Base-by-base conservation (phyloP, 2,329 filamentous ascomycete genomes). In the Teratosphaeria destructans region DNA sequence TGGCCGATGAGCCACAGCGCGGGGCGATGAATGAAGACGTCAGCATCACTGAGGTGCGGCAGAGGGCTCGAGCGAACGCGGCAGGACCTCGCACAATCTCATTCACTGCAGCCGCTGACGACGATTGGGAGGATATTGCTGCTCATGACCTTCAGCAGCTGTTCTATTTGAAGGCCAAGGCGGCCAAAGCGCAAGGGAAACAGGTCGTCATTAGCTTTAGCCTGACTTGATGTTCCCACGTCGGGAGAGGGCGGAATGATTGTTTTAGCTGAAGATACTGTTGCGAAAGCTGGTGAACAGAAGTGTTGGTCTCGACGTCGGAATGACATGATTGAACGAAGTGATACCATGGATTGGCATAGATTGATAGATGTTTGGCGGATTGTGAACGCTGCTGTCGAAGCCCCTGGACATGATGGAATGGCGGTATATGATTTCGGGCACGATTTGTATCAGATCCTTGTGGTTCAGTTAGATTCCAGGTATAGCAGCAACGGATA, bases 41-140 rank as follows among this genome's bases (percentile, higher is more conserved):
- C 43, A 23, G 43, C 16, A 49, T 49, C 43, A 49, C n/a, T 6
- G 43, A 49, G n/a, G 43, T 49, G 43, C 16, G n/a, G 43, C 43
- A 49, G 43, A 49, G 19, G n/a, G 43, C 16, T 49, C 43, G 19
- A 23, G 43, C 19, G n/a, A 49, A 49, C 23, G 43, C 43, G 6
- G 16, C 19, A 6, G 43, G 16, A 6, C n/a, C 43, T 10, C 43
- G 43, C 16, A 49, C 43, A 49, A 19, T 49, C 6, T 49, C 43
- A 7, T 49, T 49, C 16, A 26, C 43, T n/a, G 43, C 57, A 39
- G 10, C 32, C 27, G 3, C 52, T 12, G 4, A 55, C 32, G 11
- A 52, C 29, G 54, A 29, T 19, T 53, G 57, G 52, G 14, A 52
- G 54, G 49, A 66, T 55, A 34, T 59, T 55, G 47, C 56, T 58